Base-by-base conservation (phyloP, 225 moss, liverwort and hornwort genomes). In the Pseudisothecium myosuroides region DNA sequence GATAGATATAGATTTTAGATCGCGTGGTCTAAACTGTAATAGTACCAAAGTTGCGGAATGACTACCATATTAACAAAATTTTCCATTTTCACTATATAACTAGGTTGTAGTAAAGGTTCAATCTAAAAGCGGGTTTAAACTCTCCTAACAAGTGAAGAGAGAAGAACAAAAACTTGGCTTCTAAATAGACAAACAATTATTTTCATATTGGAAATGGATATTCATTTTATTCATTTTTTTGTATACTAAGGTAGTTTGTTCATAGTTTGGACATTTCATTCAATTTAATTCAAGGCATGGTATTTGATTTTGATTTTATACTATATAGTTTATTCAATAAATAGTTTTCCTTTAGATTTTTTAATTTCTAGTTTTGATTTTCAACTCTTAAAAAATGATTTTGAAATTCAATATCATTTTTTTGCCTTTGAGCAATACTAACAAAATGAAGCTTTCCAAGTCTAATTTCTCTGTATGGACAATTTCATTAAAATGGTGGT, bases 311-410 rank as follows among this genome's bases (percentile, higher is more conserved):
- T 56, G 11, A 56, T 37, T n/a, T 26, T 79, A 17, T 24, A 26
- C 1, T 26, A 58, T 12, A 75, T 49, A 31, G 1, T 47, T 75
- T 49, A 49, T 75, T 31, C 32, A 49, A 75, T 11, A 18, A 73
- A 5, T 32, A 49, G 18, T 1, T 49, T 19, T 0, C 5, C 2
- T 58, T 1, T 8, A 3, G 0, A 0, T 20, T 58, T n/a, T 56
- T 14, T 4, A 6, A 17, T 80, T 58, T 27, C 1, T 0, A 18
- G 0, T 27, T 58, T 79, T 37, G 7, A 26, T 26, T 56, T 56
- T 78, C 1, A 27, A 0, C 10, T 29, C 5, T 18, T 24, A 27
- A 39, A 56, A 54, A 26, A 11, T 5, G 5, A 39, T 47, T 31
- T 74, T 19, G 12, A 49, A 2, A 74, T 74, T 47, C 12, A 75